Conservation (phyloP, 2,329 filamentous ascomycete genomes). For the Calonectria honghensis region DNA sequence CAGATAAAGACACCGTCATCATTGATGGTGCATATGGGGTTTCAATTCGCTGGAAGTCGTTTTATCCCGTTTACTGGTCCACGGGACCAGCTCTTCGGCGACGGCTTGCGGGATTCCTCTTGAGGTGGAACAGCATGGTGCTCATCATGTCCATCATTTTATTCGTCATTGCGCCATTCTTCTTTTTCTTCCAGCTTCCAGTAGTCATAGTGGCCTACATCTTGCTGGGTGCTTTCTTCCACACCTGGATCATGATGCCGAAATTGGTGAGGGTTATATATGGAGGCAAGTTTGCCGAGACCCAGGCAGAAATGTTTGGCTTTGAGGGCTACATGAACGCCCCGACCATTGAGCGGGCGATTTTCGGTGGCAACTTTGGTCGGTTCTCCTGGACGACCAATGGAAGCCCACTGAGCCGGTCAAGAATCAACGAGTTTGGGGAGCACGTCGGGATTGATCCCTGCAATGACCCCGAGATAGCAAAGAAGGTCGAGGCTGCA, state of each 20-base stretch:
- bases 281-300: constrained; percentile 56
- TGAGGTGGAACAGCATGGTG: constrained; percentile 50
- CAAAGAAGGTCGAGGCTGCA: constrained; percentile 53
- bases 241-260: constrained; percentile 51
- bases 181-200: background rate
- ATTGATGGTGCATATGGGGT: constrained; percentile 58
- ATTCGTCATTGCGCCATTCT: constrained; percentile 41
- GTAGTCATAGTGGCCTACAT: constrained; percentile 28
- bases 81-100: constrained; percentile 53
- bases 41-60: constrained; percentile 58
- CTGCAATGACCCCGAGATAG: constrained; percentile 49
- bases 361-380: constrained; percentile 57
- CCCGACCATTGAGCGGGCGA: constrained; percentile 54
- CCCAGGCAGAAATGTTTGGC: constrained; percentile 58
- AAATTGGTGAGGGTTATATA: constrained; percentile 53
- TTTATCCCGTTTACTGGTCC: constrained; percentile 56
- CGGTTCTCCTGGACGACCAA: constrained; percentile 56
- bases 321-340: constrained; percentile 59
- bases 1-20: constrained; percentile 59
- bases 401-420: constrained; percentile 54
- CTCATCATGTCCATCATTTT: constrained; percentile 50
- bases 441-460: constrained; percentile 56
- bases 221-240: constrained; percentile 36
- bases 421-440: constrained; percentile 51
- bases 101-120: constrained; percentile 39